These are phyloP conservation scores for Clathrus columnatus DNA, from an alignment of 768 basidiomycete species.

Conservation along the genomic window DNA sequence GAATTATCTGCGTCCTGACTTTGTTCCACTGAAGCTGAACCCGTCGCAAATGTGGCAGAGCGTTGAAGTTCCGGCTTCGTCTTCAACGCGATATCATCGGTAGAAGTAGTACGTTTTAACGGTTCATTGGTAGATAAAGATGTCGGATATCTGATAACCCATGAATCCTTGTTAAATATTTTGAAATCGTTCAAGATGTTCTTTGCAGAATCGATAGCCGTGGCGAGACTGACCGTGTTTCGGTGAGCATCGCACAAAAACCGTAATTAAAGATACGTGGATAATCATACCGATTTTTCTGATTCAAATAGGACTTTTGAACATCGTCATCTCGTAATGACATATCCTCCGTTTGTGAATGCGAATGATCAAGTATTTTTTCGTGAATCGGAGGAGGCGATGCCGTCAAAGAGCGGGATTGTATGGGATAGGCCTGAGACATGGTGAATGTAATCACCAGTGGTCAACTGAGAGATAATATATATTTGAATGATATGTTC, in stretches of 20 bases:
- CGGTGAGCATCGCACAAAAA: neutral
- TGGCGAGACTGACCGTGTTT: slow-evolving; percentile 46
- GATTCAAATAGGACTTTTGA: slow-evolving; percentile 66
- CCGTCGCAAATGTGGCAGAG: slow-evolving; percentile 40
- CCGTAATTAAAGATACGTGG: neutral
- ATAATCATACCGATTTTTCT: slow-evolving; percentile 59
- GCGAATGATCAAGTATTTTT: neutral
- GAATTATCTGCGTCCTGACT: slow-evolving; percentile 19
- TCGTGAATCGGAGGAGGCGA: neutral
- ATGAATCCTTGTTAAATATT: slow-evolving; percentile 75
- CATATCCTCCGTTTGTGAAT: slow-evolving; percentile 21
- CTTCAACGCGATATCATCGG: slow-evolving; percentile 64
- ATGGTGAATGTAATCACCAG: neutral
- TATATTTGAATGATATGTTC: neutral
- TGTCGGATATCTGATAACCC: slow-evolving; percentile 85
- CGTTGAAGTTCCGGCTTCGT: slow-evolving; percentile 46
- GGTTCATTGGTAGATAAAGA: slow-evolving; percentile 26
- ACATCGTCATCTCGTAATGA: slow-evolving; percentile 44
- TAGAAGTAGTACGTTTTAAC: slow-evolving; percentile 64
- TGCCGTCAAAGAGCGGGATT: neutral
- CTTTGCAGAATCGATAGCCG: slow-evolving; percentile 68
- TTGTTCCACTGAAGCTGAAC: slow-evolving; percentile 33
- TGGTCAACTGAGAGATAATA: neutral
- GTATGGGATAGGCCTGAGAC: neutral
- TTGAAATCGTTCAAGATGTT: slow-evolving; percentile 60